These are phyloP conservation scores for Balamuthia mandrillaris DNA, from an alignment of 208 protist genomes.

Conservation along the genomic window DNA sequence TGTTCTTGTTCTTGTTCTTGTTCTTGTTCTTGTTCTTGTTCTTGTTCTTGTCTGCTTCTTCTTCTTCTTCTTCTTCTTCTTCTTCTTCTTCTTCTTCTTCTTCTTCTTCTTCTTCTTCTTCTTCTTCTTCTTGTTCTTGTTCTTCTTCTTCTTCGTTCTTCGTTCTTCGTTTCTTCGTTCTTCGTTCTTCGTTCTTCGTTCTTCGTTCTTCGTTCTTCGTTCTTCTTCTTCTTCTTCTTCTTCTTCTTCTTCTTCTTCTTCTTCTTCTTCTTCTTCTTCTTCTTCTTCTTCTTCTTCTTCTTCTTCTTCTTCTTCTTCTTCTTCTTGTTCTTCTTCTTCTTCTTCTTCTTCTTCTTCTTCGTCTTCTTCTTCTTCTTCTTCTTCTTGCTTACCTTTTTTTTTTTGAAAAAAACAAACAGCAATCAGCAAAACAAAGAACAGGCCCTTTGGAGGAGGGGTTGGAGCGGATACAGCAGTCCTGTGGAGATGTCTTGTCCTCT, in stretches of 20 bases:
- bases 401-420: no score
- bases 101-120: neutral
- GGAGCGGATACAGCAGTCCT: neutral
- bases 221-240: slow-evolving; percentile 17
- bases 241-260: slow-evolving; percentile 4
- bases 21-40: neutral
- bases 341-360: neutral
- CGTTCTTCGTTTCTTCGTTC: neutral
- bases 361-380: no score
- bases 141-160: neutral
- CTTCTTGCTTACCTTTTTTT: no score
- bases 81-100: neutral
- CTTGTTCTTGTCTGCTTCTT: neutral
- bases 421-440: no score
- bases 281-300: slow-evolving; percentile 33
- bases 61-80: neutral
- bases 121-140: neutral
- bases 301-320: neutral
- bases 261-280: slow-evolving; percentile 17
- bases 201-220: neutral
- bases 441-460: neutral
- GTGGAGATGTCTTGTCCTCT: no score
- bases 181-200: neutral
- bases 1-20: neutral
- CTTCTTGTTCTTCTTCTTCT: neutral